Evolutionary conservation across 306 rosid species (phyloP), one percentile per base, ranked within the genome.

Genomic region (Vigna nakashimae): DNA sequence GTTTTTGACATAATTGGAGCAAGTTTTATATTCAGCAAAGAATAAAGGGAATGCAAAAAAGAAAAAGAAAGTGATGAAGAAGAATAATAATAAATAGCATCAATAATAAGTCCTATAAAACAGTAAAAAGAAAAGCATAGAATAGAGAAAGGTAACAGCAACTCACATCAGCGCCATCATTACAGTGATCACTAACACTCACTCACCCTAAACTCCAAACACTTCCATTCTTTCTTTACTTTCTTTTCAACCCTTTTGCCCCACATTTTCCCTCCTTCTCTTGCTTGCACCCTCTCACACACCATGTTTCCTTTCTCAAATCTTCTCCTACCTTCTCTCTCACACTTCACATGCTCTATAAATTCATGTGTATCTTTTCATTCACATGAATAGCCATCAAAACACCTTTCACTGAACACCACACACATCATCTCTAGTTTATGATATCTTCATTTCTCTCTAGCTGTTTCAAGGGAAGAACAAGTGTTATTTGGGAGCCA

Each of bases 131-230:
- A 63, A 69, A 63, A 24, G 46, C 56, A 75, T 13, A 58, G 34
- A 69, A 84, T 46, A 77, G 73, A 75, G 52, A 46, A 82, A 74
- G 78, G 86, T 67, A 65, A 85, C 72, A 73, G 86, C 72, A 73
- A 65, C 74, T 77, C 26, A 88, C 89, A 87, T 86, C 76, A 86
- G 79, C 74, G 82, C 84, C 89, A 89, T 91, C 90, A 93, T 93
- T 93, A 88, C 93, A 75, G 63, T 84, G 70, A 93, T 89, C 87
- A 85, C 85, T 83, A n/a, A 82, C 91, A 82, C 89, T 82, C 24
- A 71, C 81, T 84, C 28, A 84, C 58, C 75, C 76, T 73, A 79
- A 82, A 82, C 79, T 89, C 90, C 90, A 86, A 84, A 84, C 49
- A 79, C 62, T 56, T 26, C 40, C 65, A 60, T 30, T 84, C 77